phyloP scores from a whole-genome alignment of 2,329 filamentous ascomycete genomes.

The Clonostachys rhizophaga region DNA sequence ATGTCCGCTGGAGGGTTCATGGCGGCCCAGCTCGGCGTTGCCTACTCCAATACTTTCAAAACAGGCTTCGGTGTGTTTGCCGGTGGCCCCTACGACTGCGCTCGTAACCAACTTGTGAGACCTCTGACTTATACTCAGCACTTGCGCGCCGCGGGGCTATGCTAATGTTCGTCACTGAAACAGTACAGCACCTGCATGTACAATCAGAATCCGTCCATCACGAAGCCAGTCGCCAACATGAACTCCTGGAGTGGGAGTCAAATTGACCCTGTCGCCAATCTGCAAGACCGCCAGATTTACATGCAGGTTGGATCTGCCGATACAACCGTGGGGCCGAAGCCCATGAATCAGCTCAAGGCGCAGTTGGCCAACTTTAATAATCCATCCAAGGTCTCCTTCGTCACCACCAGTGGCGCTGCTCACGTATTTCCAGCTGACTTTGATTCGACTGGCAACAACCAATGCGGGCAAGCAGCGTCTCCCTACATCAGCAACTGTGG shows the following conservation, averaged over 20 bases:
- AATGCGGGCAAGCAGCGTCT: conserved; percentile 1
- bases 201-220: conserved; percentile 3
- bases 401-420: conserved; percentile 1
- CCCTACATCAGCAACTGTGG: conserved; percentile 7
- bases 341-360: conserved; percentile 3
- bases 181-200: conserved; percentile 6
- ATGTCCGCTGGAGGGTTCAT: conserved; percentile 7
- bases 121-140: too few species aligned
- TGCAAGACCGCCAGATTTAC: conserved; percentile 8
- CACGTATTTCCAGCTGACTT: conserved; percentile 7
- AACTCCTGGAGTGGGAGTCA: conserved; percentile 5
- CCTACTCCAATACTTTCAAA: conserved; percentile 4
- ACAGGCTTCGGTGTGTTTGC: conserved; percentile 7
- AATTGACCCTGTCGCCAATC: conserved; percentile 5
- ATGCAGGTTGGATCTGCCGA: conserved; percentile 12
- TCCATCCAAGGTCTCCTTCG: conserved; percentile 1
- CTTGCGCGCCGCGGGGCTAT: too few species aligned
- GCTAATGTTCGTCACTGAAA: background rate
- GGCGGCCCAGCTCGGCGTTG: conserved; percentile 6
- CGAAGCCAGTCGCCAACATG: conserved; percentile 4
- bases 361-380: conserved; percentile 4
- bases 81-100: conserved; percentile 5
- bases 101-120: conserved; percentile 3
- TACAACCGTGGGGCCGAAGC: conserved; percentile 8
- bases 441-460: conserved; percentile 3